Conservation (phyloP, 176 grass and related monocot species). For the Phoenix roebelenii region DNA sequence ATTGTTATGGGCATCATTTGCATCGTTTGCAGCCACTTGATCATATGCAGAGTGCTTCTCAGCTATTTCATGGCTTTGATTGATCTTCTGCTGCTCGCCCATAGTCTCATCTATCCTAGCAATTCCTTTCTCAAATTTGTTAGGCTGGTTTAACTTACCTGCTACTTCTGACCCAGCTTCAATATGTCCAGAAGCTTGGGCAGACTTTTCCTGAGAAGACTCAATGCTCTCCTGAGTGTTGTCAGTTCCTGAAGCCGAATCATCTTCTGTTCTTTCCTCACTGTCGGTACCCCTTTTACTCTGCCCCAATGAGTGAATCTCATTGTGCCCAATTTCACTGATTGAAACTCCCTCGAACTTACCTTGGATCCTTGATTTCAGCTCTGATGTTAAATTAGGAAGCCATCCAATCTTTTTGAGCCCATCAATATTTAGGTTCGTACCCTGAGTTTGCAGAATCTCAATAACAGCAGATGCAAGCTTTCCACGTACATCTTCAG, state of each 20-base stretch:
- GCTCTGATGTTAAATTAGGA: slow-evolving; percentile 27
- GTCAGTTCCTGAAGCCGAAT: slow-evolving; percentile 15
- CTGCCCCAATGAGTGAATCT: slow-evolving; percentile 30
- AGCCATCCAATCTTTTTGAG: slow-evolving; percentile 42
- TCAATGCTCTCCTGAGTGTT: slow-evolving; percentile 29
- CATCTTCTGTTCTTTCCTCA: slow-evolving; percentile 27
- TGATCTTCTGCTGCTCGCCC: slow-evolving; percentile 22
- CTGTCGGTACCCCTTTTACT: slow-evolving; percentile 19
- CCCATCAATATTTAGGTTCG: slow-evolving; percentile 52
- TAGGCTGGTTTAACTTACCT: slow-evolving; percentile 27
- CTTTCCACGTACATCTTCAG: slow-evolving; percentile 90
- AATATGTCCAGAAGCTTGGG: slow-evolving; percentile 31
- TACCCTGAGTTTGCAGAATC: slow-evolving; percentile 58
- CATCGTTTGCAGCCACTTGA: slow-evolving; percentile 26
- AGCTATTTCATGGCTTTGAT: slow-evolving; percentile 16
- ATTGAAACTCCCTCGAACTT: slow-evolving; percentile 36
- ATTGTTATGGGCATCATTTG: slow-evolving; percentile 21
- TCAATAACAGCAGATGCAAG: slow-evolving; percentile 53
- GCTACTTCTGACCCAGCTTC: slow-evolving; percentile 30
- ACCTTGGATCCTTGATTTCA: slow-evolving; percentile 37
- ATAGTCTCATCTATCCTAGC: slow-evolving; percentile 22
- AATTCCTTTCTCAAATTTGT: slow-evolving; percentile 32
- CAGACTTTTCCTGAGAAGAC: slow-evolving; percentile 23
- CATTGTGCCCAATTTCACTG: slow-evolving; percentile 22
- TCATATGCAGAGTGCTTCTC: slow-evolving; percentile 36